A percentile compares a stretch with the other conserved stretches of the same genome.
These are phyloP conservation scores for Galerina marginata DNA, from an alignment of 768 basidiomycete species.

Conservation along the genomic window DNA sequence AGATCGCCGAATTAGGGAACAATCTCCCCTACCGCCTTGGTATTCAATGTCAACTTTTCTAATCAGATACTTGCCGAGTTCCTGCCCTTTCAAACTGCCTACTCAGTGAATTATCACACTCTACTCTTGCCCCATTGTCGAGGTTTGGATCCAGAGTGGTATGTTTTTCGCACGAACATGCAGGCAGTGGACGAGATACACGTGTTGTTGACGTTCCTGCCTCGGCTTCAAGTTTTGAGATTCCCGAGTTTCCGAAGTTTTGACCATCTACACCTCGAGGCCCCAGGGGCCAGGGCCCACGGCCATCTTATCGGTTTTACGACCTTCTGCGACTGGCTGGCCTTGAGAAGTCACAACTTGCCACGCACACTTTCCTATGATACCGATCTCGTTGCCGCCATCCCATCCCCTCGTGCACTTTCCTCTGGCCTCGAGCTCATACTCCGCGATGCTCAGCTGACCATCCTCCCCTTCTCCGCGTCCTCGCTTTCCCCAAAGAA, in stretches of 20 bases:
- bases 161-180: slow-evolving; percentile 3
- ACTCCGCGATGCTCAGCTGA: neutral
- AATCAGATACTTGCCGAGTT: too few relatives aligned
- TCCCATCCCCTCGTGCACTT: slow-evolving; percentile 4
- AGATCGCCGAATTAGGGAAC: neutral
- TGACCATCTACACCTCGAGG: neutral
- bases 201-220: neutral
- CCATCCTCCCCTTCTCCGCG: too few relatives aligned
- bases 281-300: neutral
- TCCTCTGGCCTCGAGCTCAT: neutral
- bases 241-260: too few relatives aligned
- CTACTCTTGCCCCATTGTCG: neutral
- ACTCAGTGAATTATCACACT: neutral
- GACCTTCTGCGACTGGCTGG: too few relatives aligned
- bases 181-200: neutral
- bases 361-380: too few relatives aligned
- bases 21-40: neutral
- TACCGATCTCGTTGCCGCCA: neutral
- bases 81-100: too few relatives aligned
- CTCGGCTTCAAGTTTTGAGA: too few relatives aligned
- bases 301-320: neutral
- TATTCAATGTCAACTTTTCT: too few relatives aligned
- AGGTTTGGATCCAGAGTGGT: neutral
- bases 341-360: too few relatives aligned
- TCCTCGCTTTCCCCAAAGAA: too few relatives aligned